Evolutionary conservation across 1,284 basidiomycete genomes (phyloP), one percentile per base, ranked within the genome.

Genomic region (Ceratobasidium papillatum): DNA sequence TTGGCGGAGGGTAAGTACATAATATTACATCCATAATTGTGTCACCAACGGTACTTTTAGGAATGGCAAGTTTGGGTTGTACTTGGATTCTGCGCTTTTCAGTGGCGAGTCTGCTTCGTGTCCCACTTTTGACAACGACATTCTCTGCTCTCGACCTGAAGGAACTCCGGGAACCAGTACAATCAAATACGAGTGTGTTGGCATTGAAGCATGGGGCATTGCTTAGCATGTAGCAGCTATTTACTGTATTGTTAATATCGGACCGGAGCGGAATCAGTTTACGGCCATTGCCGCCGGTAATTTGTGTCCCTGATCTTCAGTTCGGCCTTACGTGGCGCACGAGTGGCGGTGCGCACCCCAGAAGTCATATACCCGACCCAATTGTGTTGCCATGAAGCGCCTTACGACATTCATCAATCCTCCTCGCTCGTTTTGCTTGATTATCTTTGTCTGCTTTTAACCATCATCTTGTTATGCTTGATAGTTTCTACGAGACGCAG

Each of bases 111-210:
- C 94, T 0, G 91, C 93, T 0, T 85, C 85, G 0, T 96, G 95
- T 80, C 91, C 91, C 0, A 95, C 95, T 0, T 99, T 96, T 81
- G 89, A 89, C 58, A 99, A 99, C 79, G 92, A 94, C 51, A 87
- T 93, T 0, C 83, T 98, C 4, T 96, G 94, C 30, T 71, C 38
- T 7, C 52, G 32, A 11, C 84, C 85, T 0, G 78, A 82, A 4
- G 85, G 86, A 0, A 79, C 82, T 0, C 83, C 80, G 56, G 85
- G 85, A 66, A 86, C 85, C 8, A 84, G 86, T 30, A 84, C 86
- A 27, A 87, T 88, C 4, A 81, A 83, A 32, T 97, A 96, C 77
- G 93, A 94, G 79, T 95, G 93, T 80, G 89, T 95, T 1, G 94
- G 91, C 2, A 79, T 97, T 63, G 94, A 96, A 80, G 93, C 95